Percentiles rank a stretch among this genome's conserved stretches.
Evolutionary conservation across 306 rosid species (phyloP).

Genomic region (Styphnolobium japonicum): DNA sequence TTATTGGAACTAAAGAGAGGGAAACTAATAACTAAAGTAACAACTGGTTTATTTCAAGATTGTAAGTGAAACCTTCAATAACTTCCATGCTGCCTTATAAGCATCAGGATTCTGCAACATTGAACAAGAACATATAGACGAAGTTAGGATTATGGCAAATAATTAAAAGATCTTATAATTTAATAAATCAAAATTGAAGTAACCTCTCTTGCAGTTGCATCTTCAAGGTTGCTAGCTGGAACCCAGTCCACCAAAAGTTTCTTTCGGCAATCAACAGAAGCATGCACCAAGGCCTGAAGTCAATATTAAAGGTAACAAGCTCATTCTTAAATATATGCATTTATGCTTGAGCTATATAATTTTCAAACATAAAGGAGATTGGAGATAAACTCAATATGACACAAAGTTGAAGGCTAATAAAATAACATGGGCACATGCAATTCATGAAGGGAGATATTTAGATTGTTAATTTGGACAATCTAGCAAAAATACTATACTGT

Average conservation of each 20-base stretch:
- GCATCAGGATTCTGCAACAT: constrained; percentile 62
- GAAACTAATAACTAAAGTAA: background rate
- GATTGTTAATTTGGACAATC: background rate
- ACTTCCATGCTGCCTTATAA: constrained; percentile 78
- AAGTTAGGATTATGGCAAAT: background rate
- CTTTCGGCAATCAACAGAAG: constrained; percentile 63
- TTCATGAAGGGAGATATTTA: background rate
- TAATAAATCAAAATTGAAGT: constrained; percentile 13
- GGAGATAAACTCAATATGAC: background rate
- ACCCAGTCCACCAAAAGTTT: constrained; percentile 81
- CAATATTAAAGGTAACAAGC: background rate
- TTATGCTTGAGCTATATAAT: background rate
- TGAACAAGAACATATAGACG: constrained; percentile 14
- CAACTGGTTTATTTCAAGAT: background rate
- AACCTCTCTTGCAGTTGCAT: constrained; percentile 59
- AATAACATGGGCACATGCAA: background rate
- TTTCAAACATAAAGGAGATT: background rate
- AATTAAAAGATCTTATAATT: background rate
- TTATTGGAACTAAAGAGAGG: background rate
- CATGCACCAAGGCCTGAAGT: constrained; percentile 76
- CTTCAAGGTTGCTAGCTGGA: constrained; percentile 73
- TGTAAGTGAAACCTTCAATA: constrained; percentile 55
- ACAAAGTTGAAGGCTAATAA: background rate
- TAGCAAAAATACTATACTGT: background rate
- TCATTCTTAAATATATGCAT: background rate